phyloP scores from a whole-genome alignment of 768 basidiomycete species.

The Suillus americanus region DNA sequence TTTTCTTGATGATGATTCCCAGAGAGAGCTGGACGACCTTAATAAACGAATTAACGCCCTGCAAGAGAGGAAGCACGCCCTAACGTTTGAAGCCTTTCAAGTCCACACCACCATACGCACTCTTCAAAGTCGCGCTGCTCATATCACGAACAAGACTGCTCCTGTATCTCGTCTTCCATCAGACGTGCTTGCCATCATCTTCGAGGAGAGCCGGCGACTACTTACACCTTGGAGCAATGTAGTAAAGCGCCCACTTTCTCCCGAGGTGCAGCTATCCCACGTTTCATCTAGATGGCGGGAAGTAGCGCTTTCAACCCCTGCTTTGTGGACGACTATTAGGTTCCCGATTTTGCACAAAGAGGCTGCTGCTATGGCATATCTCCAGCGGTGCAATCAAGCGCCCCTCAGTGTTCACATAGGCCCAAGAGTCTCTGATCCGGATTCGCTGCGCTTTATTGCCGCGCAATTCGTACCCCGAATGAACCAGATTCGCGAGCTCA shows the following conservation, averaged over 20 bases:
- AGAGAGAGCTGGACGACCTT: constrained; percentile 26
- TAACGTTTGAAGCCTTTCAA: constrained; percentile 24
- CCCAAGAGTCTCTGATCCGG: constrained; percentile 25
- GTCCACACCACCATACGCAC: constrained; percentile 28
- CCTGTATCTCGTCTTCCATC: constrained; percentile 31
- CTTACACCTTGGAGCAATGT: constrained; percentile 26
- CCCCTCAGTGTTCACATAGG: constrained; percentile 33
- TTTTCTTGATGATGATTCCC: constrained; percentile 22
- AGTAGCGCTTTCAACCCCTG: constrained; percentile 33
- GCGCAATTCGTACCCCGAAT: constrained; percentile 30
- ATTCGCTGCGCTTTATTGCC: constrained; percentile 24
- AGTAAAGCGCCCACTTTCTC: constrained; percentile 29
- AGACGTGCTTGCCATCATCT: constrained; percentile 34
- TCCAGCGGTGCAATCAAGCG: constrained; percentile 31
- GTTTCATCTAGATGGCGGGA: constrained; percentile 36
- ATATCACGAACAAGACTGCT: constrained; percentile 30
- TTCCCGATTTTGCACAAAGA: constrained; percentile 31
- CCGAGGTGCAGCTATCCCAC: constrained; percentile 35
- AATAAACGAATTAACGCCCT: constrained; percentile 19
- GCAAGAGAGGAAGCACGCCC: constrained; percentile 20
- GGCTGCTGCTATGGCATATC: constrained; percentile 27
- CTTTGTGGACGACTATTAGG: constrained; percentile 36
- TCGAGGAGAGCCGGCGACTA: constrained; percentile 30
- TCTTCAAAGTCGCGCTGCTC: constrained; percentile 33
- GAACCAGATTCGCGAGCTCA: constrained; percentile 31